phyloP scores from a whole-genome alignment of 1,139 yeast genomes.

The Kodamaea sp. region DNA sequence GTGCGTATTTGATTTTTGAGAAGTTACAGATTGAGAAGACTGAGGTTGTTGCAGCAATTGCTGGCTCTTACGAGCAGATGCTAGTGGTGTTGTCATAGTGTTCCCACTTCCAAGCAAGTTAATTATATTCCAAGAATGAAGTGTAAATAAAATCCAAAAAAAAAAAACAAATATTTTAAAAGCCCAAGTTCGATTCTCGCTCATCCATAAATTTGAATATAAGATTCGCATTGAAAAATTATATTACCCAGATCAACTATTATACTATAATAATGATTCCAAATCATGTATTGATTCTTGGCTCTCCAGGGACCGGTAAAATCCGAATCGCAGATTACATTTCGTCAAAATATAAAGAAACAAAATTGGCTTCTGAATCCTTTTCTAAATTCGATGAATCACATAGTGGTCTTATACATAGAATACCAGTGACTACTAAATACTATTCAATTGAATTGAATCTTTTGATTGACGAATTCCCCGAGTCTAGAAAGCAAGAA shows the following conservation, averaged over 20 bases:
- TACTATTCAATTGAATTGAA: constrained; percentile 31
- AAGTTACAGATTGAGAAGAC: background rate
- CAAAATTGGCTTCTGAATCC: constrained; percentile 6
- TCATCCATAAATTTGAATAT: no score
- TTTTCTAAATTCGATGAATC: constrained; percentile 14
- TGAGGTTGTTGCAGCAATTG: no score
- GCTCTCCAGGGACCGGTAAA: constrained; percentile 39
- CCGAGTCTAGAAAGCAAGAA: constrained; percentile 17
- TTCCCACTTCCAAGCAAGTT: background rate
- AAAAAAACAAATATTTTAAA: background rate
- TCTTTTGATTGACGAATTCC: constrained; percentile 39
- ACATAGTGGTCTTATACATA: constrained; percentile 39
- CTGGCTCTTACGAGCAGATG: constrained; percentile 2
- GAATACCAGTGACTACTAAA: constrained; percentile 27
- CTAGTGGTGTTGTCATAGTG: constrained; percentile 2
- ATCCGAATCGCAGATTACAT: constrained; percentile 26
- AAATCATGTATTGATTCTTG: constrained; percentile 38
- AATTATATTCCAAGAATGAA: no score
- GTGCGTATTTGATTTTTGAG: constrained; percentile 16
- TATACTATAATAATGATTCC: constrained; percentile 12
- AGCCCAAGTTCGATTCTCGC: no score
- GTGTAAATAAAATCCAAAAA: background rate
- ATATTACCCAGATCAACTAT: background rate
- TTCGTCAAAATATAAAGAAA: constrained; percentile 10
- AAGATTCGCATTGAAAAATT: no score